These are phyloP conservation scores for Arachnomyces sp. DNA, from an alignment of 2,329 filamentous ascomycete species.

Conservation along the genomic window DNA sequence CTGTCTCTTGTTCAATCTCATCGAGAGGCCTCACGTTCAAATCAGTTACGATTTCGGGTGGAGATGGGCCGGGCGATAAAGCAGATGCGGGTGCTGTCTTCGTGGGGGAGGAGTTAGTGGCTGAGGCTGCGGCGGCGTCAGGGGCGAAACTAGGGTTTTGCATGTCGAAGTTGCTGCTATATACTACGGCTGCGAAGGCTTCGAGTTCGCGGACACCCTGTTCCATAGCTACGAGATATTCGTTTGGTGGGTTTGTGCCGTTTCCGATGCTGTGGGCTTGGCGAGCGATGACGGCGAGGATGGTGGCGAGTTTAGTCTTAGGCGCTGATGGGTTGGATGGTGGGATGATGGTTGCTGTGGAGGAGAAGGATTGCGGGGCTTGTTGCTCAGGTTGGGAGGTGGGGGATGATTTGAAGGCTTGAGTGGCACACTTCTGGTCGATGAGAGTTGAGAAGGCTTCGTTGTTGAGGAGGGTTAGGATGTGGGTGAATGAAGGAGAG, in stretches of 20 bases:
- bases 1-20: too few species aligned
- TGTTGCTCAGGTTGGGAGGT: slow-evolving; percentile 30
- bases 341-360: slow-evolving; percentile 34
- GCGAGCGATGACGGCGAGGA: slow-evolving; percentile 79
- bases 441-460: slow-evolving; percentile 76
- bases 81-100: slow-evolving; percentile 15
- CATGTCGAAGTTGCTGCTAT: slow-evolving; percentile 39
- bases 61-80: slow-evolving; percentile 3
- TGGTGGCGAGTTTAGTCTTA: slow-evolving; percentile 72
- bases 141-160: slow-evolving; percentile 21
- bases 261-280: slow-evolving; percentile 86
- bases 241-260: slow-evolving; percentile 44
- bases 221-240: slow-evolving; percentile 38
- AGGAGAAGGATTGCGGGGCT: slow-evolving; percentile 33
- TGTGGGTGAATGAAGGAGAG: slow-evolving; percentile 80
- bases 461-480: slow-evolving; percentile 79
- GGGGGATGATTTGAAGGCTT: slow-evolving; percentile 58
- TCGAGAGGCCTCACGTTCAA: too few species aligned
- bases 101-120: slow-evolving; percentile 13
- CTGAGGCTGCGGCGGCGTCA: slow-evolving; percentile 11
- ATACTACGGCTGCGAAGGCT: slow-evolving; percentile 42
- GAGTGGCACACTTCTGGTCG: slow-evolving; percentile 68
- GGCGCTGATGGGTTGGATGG: slow-evolving; percentile 26
- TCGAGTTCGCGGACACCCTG: slow-evolving; percentile 40
- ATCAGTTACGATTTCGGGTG: too few species aligned